A percentile compares a stretch with the other conserved stretches of the same genome.
phyloP scores from a whole-genome alignment of 129 eudicot genomes.

The Calendula officinalis region DNA sequence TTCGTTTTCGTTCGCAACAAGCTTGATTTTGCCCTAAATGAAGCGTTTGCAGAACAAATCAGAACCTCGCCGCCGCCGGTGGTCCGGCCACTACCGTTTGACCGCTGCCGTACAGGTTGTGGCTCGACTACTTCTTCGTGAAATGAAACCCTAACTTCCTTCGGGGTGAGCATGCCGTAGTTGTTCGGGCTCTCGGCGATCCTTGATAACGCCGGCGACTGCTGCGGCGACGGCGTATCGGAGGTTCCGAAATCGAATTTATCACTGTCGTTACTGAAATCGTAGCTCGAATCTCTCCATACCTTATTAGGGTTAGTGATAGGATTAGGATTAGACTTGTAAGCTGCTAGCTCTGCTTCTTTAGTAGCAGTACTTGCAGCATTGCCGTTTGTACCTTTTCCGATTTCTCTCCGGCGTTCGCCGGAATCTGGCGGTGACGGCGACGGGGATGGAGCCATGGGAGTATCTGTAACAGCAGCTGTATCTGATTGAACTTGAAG shows the following conservation, averaged over 20 bases:
- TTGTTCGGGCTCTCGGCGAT: constrained; percentile 35
- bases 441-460: constrained; percentile 25
- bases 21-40: constrained; percentile 8
- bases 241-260: constrained; percentile 31
- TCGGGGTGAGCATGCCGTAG: constrained; percentile 37
- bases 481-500: constrained; percentile 6
- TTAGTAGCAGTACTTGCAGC: constrained; percentile 11
- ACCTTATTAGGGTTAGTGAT: constrained; percentile 10
- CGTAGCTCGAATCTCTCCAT: constrained; percentile 36
- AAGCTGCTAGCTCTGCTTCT: constrained; percentile 19
- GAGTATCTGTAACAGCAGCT: neutral
- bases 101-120: constrained; percentile 24
- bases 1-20: constrained; percentile 34
- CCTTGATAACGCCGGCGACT: constrained; percentile 30
- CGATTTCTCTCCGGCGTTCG: constrained; percentile 14
- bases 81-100: constrained; percentile 15
- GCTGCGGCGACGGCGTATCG: constrained; percentile 32
- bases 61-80: constrained; percentile 20
- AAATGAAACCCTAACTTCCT: constrained; percentile 37
- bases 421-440: constrained; percentile 26
- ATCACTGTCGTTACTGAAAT: constrained; percentile 27
- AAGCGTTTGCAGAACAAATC: constrained; percentile 26
- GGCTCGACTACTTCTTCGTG: constrained; percentile 35
- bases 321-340: constrained; percentile 6
- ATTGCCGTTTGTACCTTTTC: constrained; percentile 25